Evolutionary conservation across 176 grass and related monocot species (phyloP).

Genomic region (Oryza glumipatula): DNA sequence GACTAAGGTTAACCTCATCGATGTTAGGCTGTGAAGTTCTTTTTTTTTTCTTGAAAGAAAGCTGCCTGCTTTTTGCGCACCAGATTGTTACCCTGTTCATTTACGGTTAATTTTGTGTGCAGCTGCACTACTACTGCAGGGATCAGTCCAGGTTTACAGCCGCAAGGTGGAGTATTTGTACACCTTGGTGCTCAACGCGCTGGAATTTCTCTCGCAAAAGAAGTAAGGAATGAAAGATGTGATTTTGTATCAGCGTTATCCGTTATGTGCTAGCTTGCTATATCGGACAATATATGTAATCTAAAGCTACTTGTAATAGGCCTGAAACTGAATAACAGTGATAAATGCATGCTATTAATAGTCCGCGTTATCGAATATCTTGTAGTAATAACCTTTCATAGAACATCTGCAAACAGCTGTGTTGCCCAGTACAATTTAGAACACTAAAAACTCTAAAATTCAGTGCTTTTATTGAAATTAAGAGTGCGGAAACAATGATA

Average conservation of each 20-base stretch:
- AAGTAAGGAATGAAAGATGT: slow-evolving; percentile 56
- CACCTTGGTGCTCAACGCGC: slow-evolving; percentile 73
- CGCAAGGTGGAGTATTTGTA: slow-evolving; percentile 96
- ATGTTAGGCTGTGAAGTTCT: neutral
- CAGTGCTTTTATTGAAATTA: neutral
- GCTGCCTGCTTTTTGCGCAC: slow-evolving; percentile 23
- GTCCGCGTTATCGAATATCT: neutral
- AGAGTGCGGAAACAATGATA: neutral
- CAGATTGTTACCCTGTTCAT: neutral
- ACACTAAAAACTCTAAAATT: neutral
- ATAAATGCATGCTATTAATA: slow-evolving; percentile 4
- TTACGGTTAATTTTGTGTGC: slow-evolving; percentile 29
- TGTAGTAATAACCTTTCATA: slow-evolving; percentile 10
- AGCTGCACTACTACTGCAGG: slow-evolving; percentile 91
- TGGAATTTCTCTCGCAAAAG: slow-evolving; percentile 91
- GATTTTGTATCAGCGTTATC: slow-evolving; percentile 17
- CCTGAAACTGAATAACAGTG: slow-evolving; percentile 21
- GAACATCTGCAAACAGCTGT: neutral
- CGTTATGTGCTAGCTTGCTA: slow-evolving; percentile 4
- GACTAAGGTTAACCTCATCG: neutral
- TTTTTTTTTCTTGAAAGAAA: neutral
- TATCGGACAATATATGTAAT: neutral
- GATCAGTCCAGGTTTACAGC: slow-evolving; percentile 93
- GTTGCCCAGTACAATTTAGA: neutral
- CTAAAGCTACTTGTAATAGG: neutral